phyloP scores from a whole-genome alignment of 768 basidiomycete genomes.

The Imleria badia region DNA sequence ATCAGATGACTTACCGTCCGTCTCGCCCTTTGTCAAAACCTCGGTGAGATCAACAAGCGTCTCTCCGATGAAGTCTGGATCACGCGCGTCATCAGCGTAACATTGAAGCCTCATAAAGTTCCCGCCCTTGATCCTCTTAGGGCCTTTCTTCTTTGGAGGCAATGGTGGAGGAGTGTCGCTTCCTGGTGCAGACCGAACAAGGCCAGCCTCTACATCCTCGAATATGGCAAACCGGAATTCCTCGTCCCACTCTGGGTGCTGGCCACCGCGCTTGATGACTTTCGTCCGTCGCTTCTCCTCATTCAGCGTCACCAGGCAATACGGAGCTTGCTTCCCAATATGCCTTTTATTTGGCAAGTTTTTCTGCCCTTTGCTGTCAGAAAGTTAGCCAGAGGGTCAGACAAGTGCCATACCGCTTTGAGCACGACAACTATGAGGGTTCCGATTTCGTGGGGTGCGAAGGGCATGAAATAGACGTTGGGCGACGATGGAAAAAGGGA shows the following conservation, averaged over 20 bases:
- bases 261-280: constrained; percentile 94
- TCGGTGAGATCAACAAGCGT: constrained; percentile 82
- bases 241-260: constrained; percentile 99
- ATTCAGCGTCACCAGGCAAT: constrained; percentile 77
- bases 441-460: constrained; percentile 74
- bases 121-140: constrained; percentile 64
- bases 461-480: constrained; percentile 45
- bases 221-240: constrained; percentile 90
- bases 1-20: constrained; percentile 69
- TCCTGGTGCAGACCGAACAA: constrained; percentile 40
- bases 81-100: constrained; percentile 93
- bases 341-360: constrained; percentile 89
- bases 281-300: constrained; percentile 86
- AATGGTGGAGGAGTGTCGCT: constrained; percentile 60
- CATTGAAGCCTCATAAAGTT: constrained; percentile 77
- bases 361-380: constrained; percentile 50
- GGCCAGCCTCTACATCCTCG: constrained; percentile 68
- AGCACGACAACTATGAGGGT: constrained; percentile 92
- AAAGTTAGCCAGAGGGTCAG: constrained; percentile 3
- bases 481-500: background rate
- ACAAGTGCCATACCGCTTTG: constrained; percentile 72
- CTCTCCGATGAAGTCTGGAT: constrained; percentile 96
- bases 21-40: constrained; percentile 92
- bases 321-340: constrained; percentile 97
- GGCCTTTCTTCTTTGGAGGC: constrained; percentile 61